Base-by-base conservation (phyloP, 2,329 filamentous ascomycete genomes). In the Scolecobasidium constrictum region DNA sequence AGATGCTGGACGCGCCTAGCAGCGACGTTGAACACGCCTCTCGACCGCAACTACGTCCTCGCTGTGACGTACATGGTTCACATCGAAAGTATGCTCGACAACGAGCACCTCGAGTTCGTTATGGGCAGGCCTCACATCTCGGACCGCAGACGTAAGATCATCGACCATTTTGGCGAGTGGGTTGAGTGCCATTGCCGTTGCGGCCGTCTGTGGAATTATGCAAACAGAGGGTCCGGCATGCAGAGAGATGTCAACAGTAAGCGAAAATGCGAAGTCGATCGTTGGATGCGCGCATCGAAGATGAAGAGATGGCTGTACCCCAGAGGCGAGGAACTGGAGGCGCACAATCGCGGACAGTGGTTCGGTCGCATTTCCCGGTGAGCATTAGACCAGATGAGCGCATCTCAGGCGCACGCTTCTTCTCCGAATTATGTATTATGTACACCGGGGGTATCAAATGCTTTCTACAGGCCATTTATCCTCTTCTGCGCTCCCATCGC, bases 401-500 rank as follows among this genome's bases (percentile, higher is more conserved):
- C 9, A 31, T 31, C 9, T 31, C 26, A 9, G 26, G 26, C n/a
- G n/a, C n/a, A n/a, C n/a, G n/a, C n/a, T n/a, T n/a, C n/a, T 31
- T 31, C 26, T 31, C 38, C 6, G 6, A 11, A 34, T 38, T n/a
- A 44, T 22, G n/a, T n/a, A n/a, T n/a, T n/a, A n/a, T n/a, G n/a
- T n/a, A n/a, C n/a, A n/a, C n/a, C n/a, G n/a, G n/a, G 9, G 15
- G 9, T 9, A 31, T 17, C 11, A 37, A 37, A n/a, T n/a, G n/a
- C n/a, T n/a, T n/a, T n/a, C n/a, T n/a, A n/a, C n/a, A 45, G 28
- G 19, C 43, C 43, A 19, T 45, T 45, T 18, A 45, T 33, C 23
- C 6, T 26, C 17, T 23, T 18, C 38, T 40, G 37, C 23, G 43
- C 43, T 16, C 17, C 19, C 16, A 36, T 41, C 11, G 23, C 13